Evolutionary conservation across 768 basidiomycete genomes (phyloP).

Genomic region (Naganishia antarctica): DNA sequence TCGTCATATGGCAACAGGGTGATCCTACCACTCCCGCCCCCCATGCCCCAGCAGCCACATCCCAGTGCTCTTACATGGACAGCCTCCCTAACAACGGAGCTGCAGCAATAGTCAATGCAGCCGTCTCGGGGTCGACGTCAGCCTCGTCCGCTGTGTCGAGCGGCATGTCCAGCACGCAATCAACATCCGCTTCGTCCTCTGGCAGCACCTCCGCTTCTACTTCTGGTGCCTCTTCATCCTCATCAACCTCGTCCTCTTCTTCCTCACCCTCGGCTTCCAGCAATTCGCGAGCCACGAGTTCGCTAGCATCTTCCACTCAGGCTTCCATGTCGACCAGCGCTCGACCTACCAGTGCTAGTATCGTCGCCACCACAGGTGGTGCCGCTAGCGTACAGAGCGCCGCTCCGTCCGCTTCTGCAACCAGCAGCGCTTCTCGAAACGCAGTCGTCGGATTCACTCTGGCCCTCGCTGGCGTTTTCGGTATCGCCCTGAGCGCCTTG

Average conservation of each 20-base stretch:
- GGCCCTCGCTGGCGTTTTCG: conserved; percentile 5
- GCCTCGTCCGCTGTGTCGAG: not conserved
- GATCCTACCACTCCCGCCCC: conserved; percentile 51
- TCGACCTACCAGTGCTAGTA: not conserved
- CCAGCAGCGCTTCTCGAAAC: not conserved
- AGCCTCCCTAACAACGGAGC: conserved; percentile 32
- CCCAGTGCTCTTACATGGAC: conserved; percentile 55
- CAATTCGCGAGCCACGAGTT: not conserved
- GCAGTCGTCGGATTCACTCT: not conserved
- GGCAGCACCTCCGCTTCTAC: conserved; percentile 10
- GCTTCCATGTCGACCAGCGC: not conserved
- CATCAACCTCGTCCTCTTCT: not conserved
- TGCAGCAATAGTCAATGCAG: conserved; percentile 44
- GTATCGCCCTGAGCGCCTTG: not conserved
- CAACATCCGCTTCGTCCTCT: not conserved
- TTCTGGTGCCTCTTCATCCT: too few species aligned
- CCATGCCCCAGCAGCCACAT: conserved; percentile 57
- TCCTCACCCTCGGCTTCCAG: not conserved
- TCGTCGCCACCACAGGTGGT: not conserved
- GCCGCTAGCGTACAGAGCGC: not conserved
- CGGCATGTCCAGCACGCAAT: conserved; percentile 11
- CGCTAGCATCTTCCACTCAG: not conserved
- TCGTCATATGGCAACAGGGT: conserved; percentile 33
- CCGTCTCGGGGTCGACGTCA: conserved; percentile 16
- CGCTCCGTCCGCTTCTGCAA: not conserved